Conservation (phyloP, 129 eudicot genomes). For the Artemisia annua region DNA sequence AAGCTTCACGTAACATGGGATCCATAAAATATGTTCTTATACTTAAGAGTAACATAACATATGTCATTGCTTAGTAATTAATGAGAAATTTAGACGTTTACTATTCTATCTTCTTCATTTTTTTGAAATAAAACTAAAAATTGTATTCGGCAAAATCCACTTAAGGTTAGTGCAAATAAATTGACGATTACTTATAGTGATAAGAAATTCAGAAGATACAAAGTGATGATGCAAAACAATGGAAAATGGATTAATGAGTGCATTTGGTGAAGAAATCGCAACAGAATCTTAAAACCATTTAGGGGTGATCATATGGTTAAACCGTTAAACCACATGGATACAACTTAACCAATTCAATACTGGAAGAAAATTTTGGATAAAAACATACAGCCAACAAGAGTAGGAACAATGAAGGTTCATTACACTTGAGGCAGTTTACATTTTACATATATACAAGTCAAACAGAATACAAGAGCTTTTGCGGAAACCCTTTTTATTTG, state of each 20-base stretch:
- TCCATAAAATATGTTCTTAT: too few species aligned
- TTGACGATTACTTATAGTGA: too few species aligned
- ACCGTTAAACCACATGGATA: slow-evolving; percentile 8
- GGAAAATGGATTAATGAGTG: too few species aligned
- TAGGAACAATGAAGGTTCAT: slow-evolving; percentile 7
- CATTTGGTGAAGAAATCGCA: not conserved
- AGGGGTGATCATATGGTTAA: not conserved
- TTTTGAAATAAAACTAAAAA: too few species aligned
- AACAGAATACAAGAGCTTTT: slow-evolving; percentile 22
- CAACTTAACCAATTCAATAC: not conserved
- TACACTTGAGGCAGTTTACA: slow-evolving; percentile 8
- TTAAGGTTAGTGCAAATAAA: too few species aligned
- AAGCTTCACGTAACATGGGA: too few species aligned
- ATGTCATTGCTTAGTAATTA: too few species aligned
- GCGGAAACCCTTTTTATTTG: slow-evolving; percentile 26
- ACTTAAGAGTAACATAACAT: too few species aligned
- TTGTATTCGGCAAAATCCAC: too few species aligned
- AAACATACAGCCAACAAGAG: slow-evolving; percentile 1
- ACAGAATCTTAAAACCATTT: not conserved
- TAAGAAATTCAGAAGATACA: not conserved
- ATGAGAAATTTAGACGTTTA: too few species aligned
- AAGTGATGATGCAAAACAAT: not conserved
- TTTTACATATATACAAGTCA: slow-evolving; percentile 12
- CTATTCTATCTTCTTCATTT: too few species aligned
- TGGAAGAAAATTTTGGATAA: not conserved